Evolutionary conservation across 768 basidiomycete species (phyloP).

Genomic region (Pulveroboletus sp.): DNA sequence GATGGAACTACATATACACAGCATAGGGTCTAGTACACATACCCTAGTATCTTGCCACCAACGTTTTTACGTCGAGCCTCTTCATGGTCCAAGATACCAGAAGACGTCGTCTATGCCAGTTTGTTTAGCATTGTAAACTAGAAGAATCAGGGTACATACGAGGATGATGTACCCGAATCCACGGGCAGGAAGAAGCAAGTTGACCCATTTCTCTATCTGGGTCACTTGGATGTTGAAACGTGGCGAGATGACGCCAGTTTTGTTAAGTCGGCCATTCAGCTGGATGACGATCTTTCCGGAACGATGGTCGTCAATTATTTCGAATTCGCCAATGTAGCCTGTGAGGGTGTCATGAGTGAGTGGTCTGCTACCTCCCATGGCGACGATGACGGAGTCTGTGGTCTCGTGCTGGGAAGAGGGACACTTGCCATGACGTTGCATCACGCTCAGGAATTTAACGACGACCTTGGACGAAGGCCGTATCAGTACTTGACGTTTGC

Average conservation of each 20-base stretch:
- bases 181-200: slow-evolving; percentile 92
- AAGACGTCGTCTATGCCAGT: slow-evolving; percentile 77
- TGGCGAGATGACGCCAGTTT: slow-evolving; percentile 99
- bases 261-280: slow-evolving; percentile 97
- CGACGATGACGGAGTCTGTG: not conserved
- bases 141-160: slow-evolving; percentile 40
- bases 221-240: slow-evolving; percentile 94
- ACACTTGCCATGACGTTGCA: slow-evolving; percentile 94
- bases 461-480: slow-evolving; percentile 97
- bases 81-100: slow-evolving; percentile 98
- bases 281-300: slow-evolving; percentile 98
- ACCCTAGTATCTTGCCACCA: slow-evolving; percentile 91
- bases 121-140: not conserved
- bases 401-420: not conserved
- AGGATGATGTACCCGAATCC: slow-evolving; percentile 96
- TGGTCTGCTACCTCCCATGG: not conserved
- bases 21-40: slow-evolving; percentile 65
- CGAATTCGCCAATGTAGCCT: slow-evolving; percentile 99
- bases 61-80: slow-evolving; percentile 98
- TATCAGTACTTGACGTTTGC: slow-evolving; percentile 98
- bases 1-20: slow-evolving; percentile 23
- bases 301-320: slow-evolving; percentile 98
- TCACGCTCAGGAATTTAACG: slow-evolving; percentile 95
- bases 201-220: slow-evolving; percentile 96
- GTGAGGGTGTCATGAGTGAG: slow-evolving; percentile 1